Evolutionary conservation across 1,139 yeast species (phyloP).

Genomic region (Candida sp.): DNA sequence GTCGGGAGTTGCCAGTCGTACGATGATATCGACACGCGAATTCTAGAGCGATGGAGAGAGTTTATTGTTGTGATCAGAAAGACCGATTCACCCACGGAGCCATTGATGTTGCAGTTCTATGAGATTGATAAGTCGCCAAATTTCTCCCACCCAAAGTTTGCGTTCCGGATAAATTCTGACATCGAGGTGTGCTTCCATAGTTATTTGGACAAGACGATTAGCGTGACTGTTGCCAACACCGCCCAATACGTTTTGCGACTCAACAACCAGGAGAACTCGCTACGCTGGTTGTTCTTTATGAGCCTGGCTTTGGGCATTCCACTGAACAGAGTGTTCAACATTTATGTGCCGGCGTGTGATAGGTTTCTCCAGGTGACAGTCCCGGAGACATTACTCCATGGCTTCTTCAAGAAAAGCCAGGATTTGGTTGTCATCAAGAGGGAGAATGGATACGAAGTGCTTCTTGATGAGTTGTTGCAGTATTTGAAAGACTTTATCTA

Average conservation of each 20-base stretch:
- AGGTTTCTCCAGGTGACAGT: slow-evolving; percentile 46
- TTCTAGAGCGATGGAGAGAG: slow-evolving; percentile 80
- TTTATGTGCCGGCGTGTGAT: slow-evolving; percentile 57
- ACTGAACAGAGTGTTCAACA: slow-evolving; percentile 27
- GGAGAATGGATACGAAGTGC: slow-evolving; percentile 37
- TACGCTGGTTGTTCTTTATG: slow-evolving; percentile 69
- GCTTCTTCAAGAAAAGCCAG: slow-evolving; percentile 14
- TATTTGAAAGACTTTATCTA: slow-evolving; percentile 30
- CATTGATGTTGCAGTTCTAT: slow-evolving; percentile 67
- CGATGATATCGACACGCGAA: slow-evolving; percentile 55
- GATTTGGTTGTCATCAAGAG: slow-evolving; percentile 16
- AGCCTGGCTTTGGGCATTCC: slow-evolving; percentile 40
- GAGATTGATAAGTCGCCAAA: slow-evolving; percentile 45
- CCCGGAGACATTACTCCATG: slow-evolving; percentile 28
- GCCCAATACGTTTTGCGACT: slow-evolving; percentile 59
- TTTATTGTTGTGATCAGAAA: slow-evolving; percentile 68
- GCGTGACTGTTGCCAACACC: slow-evolving; percentile 37
- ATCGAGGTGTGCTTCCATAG: slow-evolving; percentile 60
- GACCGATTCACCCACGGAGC: slow-evolving; percentile 50
- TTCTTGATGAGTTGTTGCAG: slow-evolving; percentile 36
- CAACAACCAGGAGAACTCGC: slow-evolving; percentile 54
- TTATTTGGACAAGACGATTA: slow-evolving; percentile 69
- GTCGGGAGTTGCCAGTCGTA: slow-evolving; percentile 35
- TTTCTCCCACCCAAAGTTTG: slow-evolving; percentile 27
- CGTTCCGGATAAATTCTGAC: slow-evolving; percentile 21